Evolutionary conservation across 305 asterid genomes (phyloP).

Genomic region (Fraxinus nigra): DNA sequence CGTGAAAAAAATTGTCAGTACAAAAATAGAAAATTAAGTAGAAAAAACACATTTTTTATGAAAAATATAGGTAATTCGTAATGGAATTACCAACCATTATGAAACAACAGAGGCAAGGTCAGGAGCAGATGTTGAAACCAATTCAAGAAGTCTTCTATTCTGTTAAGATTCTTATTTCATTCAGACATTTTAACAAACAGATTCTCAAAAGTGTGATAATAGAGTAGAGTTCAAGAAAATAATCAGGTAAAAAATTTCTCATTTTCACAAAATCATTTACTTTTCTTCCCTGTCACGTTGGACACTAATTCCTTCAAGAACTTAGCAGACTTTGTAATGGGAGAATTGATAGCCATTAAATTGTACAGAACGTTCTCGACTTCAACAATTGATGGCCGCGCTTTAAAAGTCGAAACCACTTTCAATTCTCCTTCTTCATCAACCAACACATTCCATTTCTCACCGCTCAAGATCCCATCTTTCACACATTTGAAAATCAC

Average conservation of each 20-base stretch:
- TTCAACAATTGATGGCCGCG: constrained; percentile 55
- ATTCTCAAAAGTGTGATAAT: neutral
- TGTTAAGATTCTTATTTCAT: neutral
- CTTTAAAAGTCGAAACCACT: constrained; percentile 54
- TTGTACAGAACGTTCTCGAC: constrained; percentile 78
- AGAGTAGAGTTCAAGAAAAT: neutral
- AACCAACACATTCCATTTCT: constrained; percentile 73
- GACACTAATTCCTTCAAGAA: constrained; percentile 65
- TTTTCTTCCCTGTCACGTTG: constrained; percentile 34
- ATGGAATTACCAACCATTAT: neutral
- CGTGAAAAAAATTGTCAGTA: too few relatives aligned
- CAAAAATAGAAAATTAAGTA: too few relatives aligned
- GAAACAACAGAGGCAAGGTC: neutral
- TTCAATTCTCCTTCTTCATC: constrained; percentile 71
- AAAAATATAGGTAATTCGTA: neutral
- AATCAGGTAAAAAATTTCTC: neutral
- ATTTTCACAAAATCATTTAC: neutral
- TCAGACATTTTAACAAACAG: neutral
- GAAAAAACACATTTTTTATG: too few relatives aligned
- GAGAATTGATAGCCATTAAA: constrained; percentile 80
- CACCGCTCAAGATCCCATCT: constrained; percentile 79
- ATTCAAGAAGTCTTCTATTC: neutral
- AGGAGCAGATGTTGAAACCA: neutral
- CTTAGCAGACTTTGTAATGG: constrained; percentile 61
- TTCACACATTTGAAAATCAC: constrained; percentile 66